phyloP scores from a whole-genome alignment of 2,329 filamentous ascomycete species.

The Fusarium xyrophilum region DNA sequence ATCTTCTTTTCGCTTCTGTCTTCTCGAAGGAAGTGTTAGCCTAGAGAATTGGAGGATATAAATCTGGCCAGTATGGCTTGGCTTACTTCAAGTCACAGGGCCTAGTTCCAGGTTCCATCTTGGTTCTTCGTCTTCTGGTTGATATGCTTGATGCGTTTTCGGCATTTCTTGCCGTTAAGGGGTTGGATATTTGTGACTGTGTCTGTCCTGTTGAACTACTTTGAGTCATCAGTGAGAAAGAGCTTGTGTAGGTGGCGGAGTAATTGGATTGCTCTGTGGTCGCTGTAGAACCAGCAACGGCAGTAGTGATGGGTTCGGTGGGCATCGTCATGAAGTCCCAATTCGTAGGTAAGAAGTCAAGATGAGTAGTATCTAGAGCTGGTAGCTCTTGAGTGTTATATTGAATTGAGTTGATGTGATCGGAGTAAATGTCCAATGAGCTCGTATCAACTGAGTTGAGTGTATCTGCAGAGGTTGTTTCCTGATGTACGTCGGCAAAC shows the following conservation, averaged over 20 bases:
- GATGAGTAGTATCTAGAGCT: not conserved
- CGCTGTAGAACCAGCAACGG: not conserved
- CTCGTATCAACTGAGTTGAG: not conserved
- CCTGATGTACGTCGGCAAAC: constrained; percentile 6
- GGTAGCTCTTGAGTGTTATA: not conserved
- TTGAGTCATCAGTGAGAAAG: not conserved
- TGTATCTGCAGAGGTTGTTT: not conserved
- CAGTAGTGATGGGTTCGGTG: no score
- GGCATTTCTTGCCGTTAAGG: not conserved
- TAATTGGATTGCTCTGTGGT: not conserved
- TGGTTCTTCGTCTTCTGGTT: not conserved
- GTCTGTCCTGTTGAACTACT: not conserved
- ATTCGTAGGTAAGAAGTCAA: not conserved
- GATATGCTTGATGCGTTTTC: not conserved
- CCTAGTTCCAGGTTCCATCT: constrained; percentile 1
- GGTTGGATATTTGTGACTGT: not conserved
- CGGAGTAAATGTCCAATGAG: not conserved
- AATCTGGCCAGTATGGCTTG: no score
- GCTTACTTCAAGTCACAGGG: constrained; percentile 18
- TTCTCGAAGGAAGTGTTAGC: constrained; percentile 1
- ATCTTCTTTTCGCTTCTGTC: not conserved
- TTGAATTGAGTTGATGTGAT: not conserved
- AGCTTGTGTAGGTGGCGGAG: not conserved
- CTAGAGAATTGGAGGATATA: accelerated
- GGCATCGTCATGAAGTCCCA: not conserved